Evolutionary conservation across 495 filamentous ascomycete species (phyloP).

Genomic region (Paragyromitra xinjiangensis): DNA sequence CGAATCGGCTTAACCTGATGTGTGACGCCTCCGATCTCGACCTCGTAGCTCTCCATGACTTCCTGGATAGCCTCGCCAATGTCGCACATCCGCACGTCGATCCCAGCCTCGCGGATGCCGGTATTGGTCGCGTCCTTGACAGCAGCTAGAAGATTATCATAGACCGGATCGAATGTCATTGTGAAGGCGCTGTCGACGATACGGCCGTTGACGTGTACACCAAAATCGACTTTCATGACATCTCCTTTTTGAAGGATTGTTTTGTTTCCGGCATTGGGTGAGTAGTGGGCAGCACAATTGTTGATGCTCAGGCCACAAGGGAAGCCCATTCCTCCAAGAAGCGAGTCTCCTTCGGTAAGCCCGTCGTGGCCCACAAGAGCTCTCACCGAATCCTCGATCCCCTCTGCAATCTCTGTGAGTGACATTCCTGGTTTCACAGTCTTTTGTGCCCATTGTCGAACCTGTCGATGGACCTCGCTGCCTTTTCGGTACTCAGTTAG

Average conservation of each 20-base stretch:
- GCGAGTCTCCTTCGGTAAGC: slow-evolving; percentile 78
- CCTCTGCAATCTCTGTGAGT: slow-evolving; percentile 81
- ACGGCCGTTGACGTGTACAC: slow-evolving; percentile 86
- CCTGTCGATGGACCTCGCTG: slow-evolving; percentile 87
- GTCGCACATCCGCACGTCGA: slow-evolving; percentile 79
- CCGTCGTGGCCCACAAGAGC: slow-evolving; percentile 80
- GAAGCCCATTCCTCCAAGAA: slow-evolving; percentile 86
- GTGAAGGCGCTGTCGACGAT: slow-evolving; percentile 96
- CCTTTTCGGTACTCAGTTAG: slow-evolving; percentile 85
- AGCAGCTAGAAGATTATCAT: slow-evolving; percentile 81
- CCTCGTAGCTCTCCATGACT: slow-evolving; percentile 88
- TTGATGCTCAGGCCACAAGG: slow-evolving; percentile 87
- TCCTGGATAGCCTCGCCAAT: slow-evolving; percentile 83
- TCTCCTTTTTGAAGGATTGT: slow-evolving; percentile 79
- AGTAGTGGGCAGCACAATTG: slow-evolving; percentile 88
- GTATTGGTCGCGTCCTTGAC: slow-evolving; percentile 89
- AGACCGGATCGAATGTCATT: slow-evolving; percentile 83
- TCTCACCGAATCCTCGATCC: slow-evolving; percentile 85
- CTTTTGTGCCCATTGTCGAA: slow-evolving; percentile 82
- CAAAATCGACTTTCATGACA: slow-evolving; percentile 94
- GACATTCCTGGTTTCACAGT: slow-evolving; percentile 82
- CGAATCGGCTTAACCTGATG: slow-evolving; percentile 85
- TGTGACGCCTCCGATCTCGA: slow-evolving; percentile 77
- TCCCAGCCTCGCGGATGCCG: slow-evolving; percentile 82
- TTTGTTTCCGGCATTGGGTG: slow-evolving; percentile 90